Percentiles rank a stretch among this genome's conserved stretches.
Conservation (phyloP, 2,329 filamentous ascomycete species). For the Talaromyces sp. region DNA sequence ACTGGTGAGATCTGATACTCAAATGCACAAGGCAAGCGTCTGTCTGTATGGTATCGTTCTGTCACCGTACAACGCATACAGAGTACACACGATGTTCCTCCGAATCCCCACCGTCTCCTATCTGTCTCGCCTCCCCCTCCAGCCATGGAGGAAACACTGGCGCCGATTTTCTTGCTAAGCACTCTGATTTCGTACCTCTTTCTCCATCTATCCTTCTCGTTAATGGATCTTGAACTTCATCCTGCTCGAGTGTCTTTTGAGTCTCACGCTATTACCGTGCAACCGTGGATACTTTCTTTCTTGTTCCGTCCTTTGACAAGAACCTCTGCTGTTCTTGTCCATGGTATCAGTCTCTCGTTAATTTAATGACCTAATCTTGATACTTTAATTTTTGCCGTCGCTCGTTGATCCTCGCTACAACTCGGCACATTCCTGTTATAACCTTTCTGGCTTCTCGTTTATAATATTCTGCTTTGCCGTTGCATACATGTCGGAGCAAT, state of each 20-base stretch:
- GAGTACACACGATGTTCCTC: background rate
- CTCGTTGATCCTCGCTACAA: background rate
- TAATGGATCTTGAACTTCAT: background rate
- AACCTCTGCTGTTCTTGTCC: background rate
- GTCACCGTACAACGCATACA: background rate
- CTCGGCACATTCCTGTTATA: background rate
- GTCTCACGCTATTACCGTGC: background rate
- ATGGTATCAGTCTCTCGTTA: slow-evolving; percentile 9
- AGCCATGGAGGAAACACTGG: background rate
- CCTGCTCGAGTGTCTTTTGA: background rate
- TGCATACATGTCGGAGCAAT: slow-evolving; percentile 14
- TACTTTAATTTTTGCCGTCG: background rate
- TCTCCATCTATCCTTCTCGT: background rate
- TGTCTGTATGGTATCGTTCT: background rate
- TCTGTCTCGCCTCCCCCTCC: background rate
- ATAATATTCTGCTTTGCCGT: background rate
- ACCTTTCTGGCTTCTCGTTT: background rate
- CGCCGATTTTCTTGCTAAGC: background rate
- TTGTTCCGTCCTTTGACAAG: background rate
- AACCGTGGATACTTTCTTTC: background rate
- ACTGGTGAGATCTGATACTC: background rate
- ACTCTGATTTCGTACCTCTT: background rate
- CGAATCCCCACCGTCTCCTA: background rate
- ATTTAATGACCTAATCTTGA: slow-evolving; percentile 14
- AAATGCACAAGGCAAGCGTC: background rate